Conservation (phyloP, 768 basidiomycete genomes). For the Glaciozyma martinii region DNA sequence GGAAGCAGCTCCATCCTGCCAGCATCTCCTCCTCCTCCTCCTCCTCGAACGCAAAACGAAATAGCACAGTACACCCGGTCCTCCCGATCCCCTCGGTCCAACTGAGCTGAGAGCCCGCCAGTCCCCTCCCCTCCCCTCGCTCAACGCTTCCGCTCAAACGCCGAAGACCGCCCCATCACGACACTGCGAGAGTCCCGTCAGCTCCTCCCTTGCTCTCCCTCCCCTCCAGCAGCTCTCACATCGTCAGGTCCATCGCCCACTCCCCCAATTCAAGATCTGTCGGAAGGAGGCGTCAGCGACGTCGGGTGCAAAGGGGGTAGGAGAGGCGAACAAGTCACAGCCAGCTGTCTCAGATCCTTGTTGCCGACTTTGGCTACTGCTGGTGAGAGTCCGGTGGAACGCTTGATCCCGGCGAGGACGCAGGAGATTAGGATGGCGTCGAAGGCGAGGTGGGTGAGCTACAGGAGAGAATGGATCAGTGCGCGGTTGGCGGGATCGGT, state of each 20-base stretch:
- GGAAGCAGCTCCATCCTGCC: no score
- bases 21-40: no score
- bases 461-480: no score
- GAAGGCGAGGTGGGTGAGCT: slow-evolving; percentile 55
- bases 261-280: background rate
- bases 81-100: no score
- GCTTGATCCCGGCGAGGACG: slow-evolving; percentile 74
- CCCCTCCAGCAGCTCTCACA: background rate
- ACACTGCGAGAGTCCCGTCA: background rate
- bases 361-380: background rate
- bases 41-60: no score
- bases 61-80: no score
- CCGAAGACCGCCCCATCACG: background rate
- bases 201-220: background rate
- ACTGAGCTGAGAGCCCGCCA: no score
- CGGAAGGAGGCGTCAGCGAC: background rate
- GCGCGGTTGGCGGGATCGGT: no score
- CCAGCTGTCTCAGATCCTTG: background rate
- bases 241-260: background rate
- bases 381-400: slow-evolving; percentile 68
- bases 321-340: background rate
- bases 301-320: background rate
- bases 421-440: slow-evolving; percentile 81
- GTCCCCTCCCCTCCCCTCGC: no score
- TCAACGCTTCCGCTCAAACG: background rate